A percentile compares a stretch with the other conserved stretches of the same genome.
Evolutionary conservation across 177 flowering plant genomes (phyloP).

Genomic region (Vitis hybrid): DNA sequence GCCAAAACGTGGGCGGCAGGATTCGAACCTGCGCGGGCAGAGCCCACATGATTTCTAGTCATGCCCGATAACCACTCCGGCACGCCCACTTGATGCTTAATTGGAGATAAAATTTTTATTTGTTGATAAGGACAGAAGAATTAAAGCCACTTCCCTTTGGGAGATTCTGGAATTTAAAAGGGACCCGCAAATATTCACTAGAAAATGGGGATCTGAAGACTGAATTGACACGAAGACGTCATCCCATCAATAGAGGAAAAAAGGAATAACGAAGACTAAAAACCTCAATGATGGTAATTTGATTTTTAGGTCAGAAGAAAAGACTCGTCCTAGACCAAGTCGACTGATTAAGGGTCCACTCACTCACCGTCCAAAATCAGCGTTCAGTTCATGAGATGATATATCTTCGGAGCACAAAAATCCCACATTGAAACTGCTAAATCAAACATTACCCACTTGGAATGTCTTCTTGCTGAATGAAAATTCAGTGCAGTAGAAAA

Average conservation of each 20-base stretch:
- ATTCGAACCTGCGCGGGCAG: constrained; percentile 99
- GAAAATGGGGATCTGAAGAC: background rate
- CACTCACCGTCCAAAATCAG: no score
- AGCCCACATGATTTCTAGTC: constrained; percentile 99
- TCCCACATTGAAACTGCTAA: no score
- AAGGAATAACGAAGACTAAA: background rate
- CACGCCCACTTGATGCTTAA: constrained; percentile 36
- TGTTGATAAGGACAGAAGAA: no score
- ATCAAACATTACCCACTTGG: no score
- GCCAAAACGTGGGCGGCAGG: constrained; percentile 90
- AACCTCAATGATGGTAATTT: background rate
- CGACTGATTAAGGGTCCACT: no score
- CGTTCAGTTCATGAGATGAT: no score
- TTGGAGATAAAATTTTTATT: no score
- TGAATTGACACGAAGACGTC: background rate
- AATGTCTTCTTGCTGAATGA: no score
- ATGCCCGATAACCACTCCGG: constrained; percentile 99
- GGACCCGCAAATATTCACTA: background rate
- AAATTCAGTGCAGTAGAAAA: no score
- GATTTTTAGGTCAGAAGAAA: background rate
- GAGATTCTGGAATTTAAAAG: background rate
- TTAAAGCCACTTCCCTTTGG: no score
- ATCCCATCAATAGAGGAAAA: background rate
- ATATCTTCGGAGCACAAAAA: no score
- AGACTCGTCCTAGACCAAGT: no score